Evolutionary conservation across 2,329 filamentous ascomycete species (phyloP).

Genomic region (Lecanicillium sp.): DNA sequence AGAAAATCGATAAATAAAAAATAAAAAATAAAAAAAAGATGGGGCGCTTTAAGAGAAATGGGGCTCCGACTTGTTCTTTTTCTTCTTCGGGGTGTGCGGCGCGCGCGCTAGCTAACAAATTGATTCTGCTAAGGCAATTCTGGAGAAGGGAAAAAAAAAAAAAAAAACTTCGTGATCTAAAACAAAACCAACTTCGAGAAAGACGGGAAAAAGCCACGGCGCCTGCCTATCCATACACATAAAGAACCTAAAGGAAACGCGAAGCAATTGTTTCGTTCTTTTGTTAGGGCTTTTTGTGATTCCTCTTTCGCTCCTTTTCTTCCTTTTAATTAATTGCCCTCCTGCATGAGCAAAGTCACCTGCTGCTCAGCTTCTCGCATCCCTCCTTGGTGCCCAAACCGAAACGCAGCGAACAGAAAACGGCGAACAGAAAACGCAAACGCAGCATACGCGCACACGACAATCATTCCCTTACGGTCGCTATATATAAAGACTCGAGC

Average conservation of each 20-base stretch:
- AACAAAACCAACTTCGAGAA: too few species aligned
- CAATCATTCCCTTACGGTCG: too few species aligned
- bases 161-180: neutral
- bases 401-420: too few species aligned
- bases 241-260: too few species aligned
- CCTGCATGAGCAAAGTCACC: too few species aligned
- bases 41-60: slow-evolving; percentile 6
- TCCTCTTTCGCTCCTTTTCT: too few species aligned
- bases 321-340: neutral
- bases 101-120: neutral
- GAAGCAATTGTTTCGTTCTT: too few species aligned
- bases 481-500: too few species aligned
- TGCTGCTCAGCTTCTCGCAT: neutral
- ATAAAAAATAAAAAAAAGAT: neutral
- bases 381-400: neutral
- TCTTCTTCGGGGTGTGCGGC: neutral
- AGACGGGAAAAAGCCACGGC: too few species aligned
- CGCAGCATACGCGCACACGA: neutral
- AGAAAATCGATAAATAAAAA: neutral
- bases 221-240: neutral
- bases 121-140: too few species aligned
- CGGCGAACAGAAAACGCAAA: too few species aligned
- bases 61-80: neutral
- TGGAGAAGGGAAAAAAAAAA: slow-evolving; percentile 4
- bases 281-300: too few species aligned